Evolutionary conservation across 176 grass and related monocot species (phyloP).

Genomic region (Saccharum officinarum): DNA sequence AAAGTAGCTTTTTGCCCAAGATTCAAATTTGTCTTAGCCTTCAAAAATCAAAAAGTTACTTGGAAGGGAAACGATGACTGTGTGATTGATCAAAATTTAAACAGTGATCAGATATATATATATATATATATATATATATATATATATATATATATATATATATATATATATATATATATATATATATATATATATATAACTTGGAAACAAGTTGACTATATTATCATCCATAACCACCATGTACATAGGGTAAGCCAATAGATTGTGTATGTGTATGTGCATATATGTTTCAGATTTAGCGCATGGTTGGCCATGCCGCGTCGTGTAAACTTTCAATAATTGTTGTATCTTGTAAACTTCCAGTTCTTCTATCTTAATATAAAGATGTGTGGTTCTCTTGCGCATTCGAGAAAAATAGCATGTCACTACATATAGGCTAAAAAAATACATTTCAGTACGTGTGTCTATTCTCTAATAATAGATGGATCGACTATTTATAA

Average conservation of each 20-base stretch:
- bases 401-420: too few species aligned
- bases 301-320: too few species aligned
- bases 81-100: background rate
- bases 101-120: background rate
- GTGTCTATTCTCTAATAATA: too few species aligned
- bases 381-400: too few species aligned
- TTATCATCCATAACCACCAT: background rate
- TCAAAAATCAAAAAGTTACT: slow-evolving; percentile 1
- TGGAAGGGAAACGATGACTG: background rate
- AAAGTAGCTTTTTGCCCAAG: background rate
- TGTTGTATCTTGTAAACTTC: too few species aligned
- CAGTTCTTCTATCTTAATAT: too few species aligned
- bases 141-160: too few species aligned
- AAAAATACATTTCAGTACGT: background rate
- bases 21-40: slow-evolving; percentile 4
- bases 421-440: background rate
- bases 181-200: background rate
- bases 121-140: too few species aligned
- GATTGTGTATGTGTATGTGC: background rate
- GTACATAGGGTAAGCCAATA: background rate
- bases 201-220: background rate
- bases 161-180: too few species aligned
- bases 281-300: too few species aligned
- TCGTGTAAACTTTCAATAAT: too few species aligned
- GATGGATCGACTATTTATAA: too few species aligned